These are phyloP conservation scores for Rhododendron ferrugineum DNA, from an alignment of 148 eudicot genomes.

Conservation along the genomic window DNA sequence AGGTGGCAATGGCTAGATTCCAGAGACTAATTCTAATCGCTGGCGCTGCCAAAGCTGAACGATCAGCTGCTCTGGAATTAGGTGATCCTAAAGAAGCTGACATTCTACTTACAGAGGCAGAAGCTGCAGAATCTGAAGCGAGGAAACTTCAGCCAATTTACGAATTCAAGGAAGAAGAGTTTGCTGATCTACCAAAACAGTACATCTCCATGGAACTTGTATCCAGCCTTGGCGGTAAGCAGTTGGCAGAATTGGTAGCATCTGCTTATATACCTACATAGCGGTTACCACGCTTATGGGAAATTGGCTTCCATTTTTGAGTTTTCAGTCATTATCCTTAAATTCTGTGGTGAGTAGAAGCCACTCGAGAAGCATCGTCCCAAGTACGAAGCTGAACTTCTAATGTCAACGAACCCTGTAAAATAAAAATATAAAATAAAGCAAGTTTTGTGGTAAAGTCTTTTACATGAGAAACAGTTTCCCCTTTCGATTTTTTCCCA, in stretches of 20 bases:
- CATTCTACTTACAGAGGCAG: constrained; percentile 61
- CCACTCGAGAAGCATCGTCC: neutral
- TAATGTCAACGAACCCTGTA: neutral
- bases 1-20: constrained; percentile 48
- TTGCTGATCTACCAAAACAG: constrained; percentile 27
- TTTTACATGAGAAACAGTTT: neutral
- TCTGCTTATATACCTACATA: constrained; percentile 7
- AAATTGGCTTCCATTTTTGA: neutral
- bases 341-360: neutral
- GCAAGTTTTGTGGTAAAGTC: neutral
- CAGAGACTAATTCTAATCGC: constrained; percentile 52
- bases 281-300: neutral
- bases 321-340: neutral
- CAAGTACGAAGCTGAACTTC: neutral
- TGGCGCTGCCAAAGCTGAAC: constrained; percentile 46
- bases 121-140: constrained; percentile 56
- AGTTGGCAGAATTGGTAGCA: constrained; percentile 39
- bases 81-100: constrained; percentile 70
- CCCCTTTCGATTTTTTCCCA: neutral
- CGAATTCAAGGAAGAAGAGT: constrained; percentile 31
- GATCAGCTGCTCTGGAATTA: constrained; percentile 56
- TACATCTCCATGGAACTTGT: constrained; percentile 45
- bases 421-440: neutral
- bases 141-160: constrained; percentile 45
- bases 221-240: constrained; percentile 42